phyloP scores from a whole-genome alignment of 176 grass and related monocot species.

The Olyra latifolia region DNA sequence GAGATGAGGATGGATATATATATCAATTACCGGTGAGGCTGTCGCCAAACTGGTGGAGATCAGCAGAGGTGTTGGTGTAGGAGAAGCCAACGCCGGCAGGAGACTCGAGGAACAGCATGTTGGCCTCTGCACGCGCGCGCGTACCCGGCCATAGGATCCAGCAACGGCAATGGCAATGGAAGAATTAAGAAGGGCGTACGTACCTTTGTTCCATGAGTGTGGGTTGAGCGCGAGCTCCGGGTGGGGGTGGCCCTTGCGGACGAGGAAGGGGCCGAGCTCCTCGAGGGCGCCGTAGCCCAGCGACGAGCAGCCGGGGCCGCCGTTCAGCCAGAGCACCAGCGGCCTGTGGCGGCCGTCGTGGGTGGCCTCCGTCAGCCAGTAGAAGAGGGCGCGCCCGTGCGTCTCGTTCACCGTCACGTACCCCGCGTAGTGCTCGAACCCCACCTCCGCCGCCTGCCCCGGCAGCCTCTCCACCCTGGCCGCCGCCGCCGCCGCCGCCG shows the following conservation, averaged over 20 bases:
- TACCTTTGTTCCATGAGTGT: slow-evolving; percentile 68
- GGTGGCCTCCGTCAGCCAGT: slow-evolving; percentile 85
- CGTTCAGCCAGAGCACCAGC: slow-evolving; percentile 68
- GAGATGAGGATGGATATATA: no score
- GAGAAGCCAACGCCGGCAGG: slow-evolving; percentile 89
- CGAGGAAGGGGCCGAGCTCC: slow-evolving; percentile 68
- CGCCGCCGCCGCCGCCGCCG: background rate
- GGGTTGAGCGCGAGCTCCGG: slow-evolving; percentile 54
- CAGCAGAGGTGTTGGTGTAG: slow-evolving; percentile 79
- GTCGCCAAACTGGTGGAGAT: slow-evolving; percentile 63
- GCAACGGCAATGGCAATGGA: no score
- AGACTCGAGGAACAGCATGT: slow-evolving; percentile 78
- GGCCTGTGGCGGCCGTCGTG: slow-evolving; percentile 55
- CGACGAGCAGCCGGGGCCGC: slow-evolving; percentile 76
- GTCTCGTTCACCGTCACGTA: slow-evolving; percentile 78
- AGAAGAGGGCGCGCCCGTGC: slow-evolving; percentile 82
- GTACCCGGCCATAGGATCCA: no score
- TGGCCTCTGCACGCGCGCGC: slow-evolving; percentile 83
- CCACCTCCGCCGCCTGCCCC: slow-evolving; percentile 47
- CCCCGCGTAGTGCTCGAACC: slow-evolving; percentile 62
- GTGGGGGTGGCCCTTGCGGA: slow-evolving; percentile 45
- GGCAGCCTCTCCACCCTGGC: slow-evolving; percentile 50
- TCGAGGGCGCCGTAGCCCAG: slow-evolving; percentile 58
- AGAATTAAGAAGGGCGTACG: no score
- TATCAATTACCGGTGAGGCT: slow-evolving; percentile 68